Evolutionary conservation across 2,329 filamentous ascomycete species (phyloP), one percentile per base, ranked within the genome.

Genomic region (Geosmithia putterillii): DNA sequence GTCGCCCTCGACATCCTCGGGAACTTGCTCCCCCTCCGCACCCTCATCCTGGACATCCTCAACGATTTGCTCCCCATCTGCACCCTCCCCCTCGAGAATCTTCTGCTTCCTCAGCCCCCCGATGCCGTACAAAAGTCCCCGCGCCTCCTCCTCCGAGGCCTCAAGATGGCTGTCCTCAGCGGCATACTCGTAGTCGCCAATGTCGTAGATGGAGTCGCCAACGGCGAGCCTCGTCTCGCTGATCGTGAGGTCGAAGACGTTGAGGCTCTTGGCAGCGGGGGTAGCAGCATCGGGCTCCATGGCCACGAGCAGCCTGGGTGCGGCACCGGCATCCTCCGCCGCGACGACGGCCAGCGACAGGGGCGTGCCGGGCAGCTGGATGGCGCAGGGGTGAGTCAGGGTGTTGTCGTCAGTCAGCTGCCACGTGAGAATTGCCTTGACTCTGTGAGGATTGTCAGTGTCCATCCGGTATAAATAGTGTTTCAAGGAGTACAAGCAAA

Each of bases 401-500:
- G 56, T 60, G 47, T 71, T 71, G 41, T 73, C 57, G 1, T 57
- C 47, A 6, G 51, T 56, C 34, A 83, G 65, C n/a, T 63, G 61
- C 63, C 82, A 84, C 44, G 74, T 63, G 58, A 90, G 79, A 8
- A 94, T 62, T 36, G 72, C 83, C 45, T 78, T 73, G 44, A 74
- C 57, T 32, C 71, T 78, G 48, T 23, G 10, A 22, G 14, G 4
- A 6, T 37, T 7, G 41, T 32, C 3, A 12, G 23, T 10, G 6
- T 25, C 10, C 23, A 25, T 25, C 6, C 23, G 28, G 28, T 42
- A 22, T 5, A 25, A 43, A 20, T 42, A 32, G 15, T 32, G 10
- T 7, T 12, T 12, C 10, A 25, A 25, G 10, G 28, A 32, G 28
- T 12, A 14, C 10, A 12, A 32, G 37, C 38, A 10, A 37, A 21